Conservation (phyloP, 2,329 filamentous ascomycete species). For the Phialophora tarda region DNA sequence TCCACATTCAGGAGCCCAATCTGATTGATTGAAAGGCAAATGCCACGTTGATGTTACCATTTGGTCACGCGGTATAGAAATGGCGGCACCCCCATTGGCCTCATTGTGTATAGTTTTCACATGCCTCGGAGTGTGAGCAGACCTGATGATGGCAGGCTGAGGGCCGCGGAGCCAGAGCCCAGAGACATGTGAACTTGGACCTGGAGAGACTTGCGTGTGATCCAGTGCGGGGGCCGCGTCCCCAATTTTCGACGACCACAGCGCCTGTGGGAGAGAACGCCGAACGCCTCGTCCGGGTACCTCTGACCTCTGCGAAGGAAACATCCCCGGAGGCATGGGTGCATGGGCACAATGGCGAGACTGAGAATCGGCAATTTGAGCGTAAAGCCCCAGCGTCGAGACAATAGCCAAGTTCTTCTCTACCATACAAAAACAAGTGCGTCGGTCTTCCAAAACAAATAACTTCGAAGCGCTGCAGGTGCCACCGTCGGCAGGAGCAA, state of each 20-base stretch:
- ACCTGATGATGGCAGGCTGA: slow-evolving; percentile 1
- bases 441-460: not conserved
- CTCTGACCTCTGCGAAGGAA: not conserved
- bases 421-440: not conserved
- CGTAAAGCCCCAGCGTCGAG: not conserved
- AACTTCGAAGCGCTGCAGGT: not conserved
- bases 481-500: not conserved
- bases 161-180: not conserved
- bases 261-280: slow-evolving; percentile 2
- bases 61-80: not conserved
- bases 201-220: not conserved
- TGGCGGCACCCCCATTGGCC: not conserved
- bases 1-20: not conserved
- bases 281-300: not conserved
- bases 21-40: not conserved
- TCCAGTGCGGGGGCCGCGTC: slow-evolving; percentile 1
- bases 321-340: not conserved
- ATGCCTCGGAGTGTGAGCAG: slow-evolving; percentile 10
- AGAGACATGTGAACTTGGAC: slow-evolving; percentile 2
- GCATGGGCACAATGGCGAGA: not conserved
- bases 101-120: slow-evolving; percentile 1
- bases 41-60: slow-evolving; percentile 2
- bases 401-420: not conserved
- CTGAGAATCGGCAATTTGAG: not conserved
- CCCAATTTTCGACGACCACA: not conserved